Evolutionary conservation across 768 basidiomycete species (phyloP), one percentile per base, ranked within the genome.

Genomic region (Thelephora aurantiotincta): DNA sequence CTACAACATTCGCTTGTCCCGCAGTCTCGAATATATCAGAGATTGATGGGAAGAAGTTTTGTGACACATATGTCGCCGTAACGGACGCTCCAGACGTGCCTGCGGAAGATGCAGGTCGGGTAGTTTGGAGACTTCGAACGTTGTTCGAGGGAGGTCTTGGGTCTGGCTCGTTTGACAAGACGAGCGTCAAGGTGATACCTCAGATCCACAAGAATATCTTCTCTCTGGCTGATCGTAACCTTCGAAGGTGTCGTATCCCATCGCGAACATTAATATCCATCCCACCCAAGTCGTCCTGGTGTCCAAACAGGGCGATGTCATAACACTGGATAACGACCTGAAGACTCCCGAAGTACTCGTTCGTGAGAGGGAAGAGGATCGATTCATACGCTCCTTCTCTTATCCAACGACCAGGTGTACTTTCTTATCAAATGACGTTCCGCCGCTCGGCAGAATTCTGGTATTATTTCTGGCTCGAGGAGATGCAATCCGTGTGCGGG

Each of bases 121-220:
- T 72, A 0, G 62, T 84, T 44, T 81, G 78, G 73, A 64, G 67
- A 48, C 82, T 82, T 78, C 70, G 65, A 53, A 74, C 81, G 54
- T 66, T 65, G 48, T 49, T 73, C 3, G 45, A 53, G 1, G 60
- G 58, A 7, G 56, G 50, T 0, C 48, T 50, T 2, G 44, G 44
- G 42, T 43, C 60, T 37, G 48, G 48, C 37, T 56, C 53, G 51
- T 49, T 46, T 42, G 55, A 56, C 13, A 37, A 37, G n/a, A 48
- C 46, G 23, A 33, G 35, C 20, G n/a, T 68, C 66, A 26, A 64
- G 66, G 13, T 58, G 53, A 58, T 51, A 54, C 47, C 55, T 52
- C 48, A 63, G 56, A 36, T n/a, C n/a, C n/a, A 63, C 60, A 62
- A 70, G 64, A 72, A 68, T 61, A 70, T 58, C 46, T 58, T 59